Conservation (phyloP, 1,284 basidiomycete species). For the Microbotryum violaceum region DNA sequence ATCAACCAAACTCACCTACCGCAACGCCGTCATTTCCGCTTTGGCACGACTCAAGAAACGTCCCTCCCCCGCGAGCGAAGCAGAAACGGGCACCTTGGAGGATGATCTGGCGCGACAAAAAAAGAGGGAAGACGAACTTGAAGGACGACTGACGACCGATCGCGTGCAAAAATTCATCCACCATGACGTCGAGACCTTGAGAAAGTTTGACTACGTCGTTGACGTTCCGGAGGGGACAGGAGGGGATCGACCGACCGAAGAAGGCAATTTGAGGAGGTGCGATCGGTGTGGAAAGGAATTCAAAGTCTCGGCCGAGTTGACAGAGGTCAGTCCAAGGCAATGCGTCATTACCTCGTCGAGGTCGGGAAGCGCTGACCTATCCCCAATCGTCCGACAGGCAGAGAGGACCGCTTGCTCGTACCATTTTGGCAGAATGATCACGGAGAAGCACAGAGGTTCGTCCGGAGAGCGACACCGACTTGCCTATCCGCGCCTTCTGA, state of each 20-base stretch:
- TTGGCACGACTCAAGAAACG: slow-evolving; percentile 66
- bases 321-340: slow-evolving; percentile 10
- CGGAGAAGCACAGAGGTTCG: slow-evolving; percentile 54
- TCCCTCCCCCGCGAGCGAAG: slow-evolving; percentile 56
- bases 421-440: slow-evolving; percentile 72
- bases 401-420: slow-evolving; percentile 60
- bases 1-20: slow-evolving; percentile 66
- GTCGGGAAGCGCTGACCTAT: background rate
- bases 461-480: background rate
- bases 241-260: slow-evolving; percentile 55
- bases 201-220: slow-evolving; percentile 61
- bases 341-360: no score
- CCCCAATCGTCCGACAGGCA: slow-evolving; percentile 36
- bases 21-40: slow-evolving; percentile 65
- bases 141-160: slow-evolving; percentile 13
- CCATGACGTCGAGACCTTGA: slow-evolving; percentile 48
- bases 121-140: slow-evolving; percentile 10
- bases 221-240: slow-evolving; percentile 58
- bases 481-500: no score
- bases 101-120: slow-evolving; percentile 45
- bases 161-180: slow-evolving; percentile 45
- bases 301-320: slow-evolving; percentile 51
- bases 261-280: slow-evolving; percentile 60
- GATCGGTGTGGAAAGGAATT: slow-evolving; percentile 67
- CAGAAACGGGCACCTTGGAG: slow-evolving; percentile 74